Conservation (phyloP, 73 alveolate species). For the Uronychia setigera region DNA sequence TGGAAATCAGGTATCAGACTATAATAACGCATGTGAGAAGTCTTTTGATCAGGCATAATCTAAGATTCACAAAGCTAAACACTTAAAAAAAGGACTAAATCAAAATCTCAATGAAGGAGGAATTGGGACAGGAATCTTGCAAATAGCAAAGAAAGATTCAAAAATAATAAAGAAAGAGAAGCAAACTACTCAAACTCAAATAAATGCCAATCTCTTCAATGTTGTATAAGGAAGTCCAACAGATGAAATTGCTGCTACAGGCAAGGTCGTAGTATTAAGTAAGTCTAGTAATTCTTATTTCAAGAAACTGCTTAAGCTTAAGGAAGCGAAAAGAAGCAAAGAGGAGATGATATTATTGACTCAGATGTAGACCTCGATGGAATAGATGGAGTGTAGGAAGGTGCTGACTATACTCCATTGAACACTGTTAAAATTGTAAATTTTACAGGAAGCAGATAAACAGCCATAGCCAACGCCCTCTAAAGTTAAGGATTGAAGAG, state of each 20-base stretch:
- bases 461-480: conserved; percentile 1
- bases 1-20: too few species aligned
- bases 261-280: neutral
- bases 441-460: neutral
- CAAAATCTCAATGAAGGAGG: too few species aligned
- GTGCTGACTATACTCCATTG: neutral
- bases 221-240: neutral
- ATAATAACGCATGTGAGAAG: too few species aligned
- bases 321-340: neutral
- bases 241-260: neutral
- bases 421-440: neutral
- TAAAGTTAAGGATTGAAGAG: neutral
- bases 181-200: neutral
- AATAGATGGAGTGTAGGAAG: too few species aligned
- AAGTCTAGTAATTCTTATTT: neutral
- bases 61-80: too few species aligned
- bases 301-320: too few species aligned
- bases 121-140: too few species aligned
- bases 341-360: neutral
- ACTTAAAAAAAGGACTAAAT: too few species aligned
- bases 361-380: neutral
- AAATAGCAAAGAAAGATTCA: too few species aligned
- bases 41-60: too few species aligned
- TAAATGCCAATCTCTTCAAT: neutral
- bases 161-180: neutral